These are phyloP conservation scores for Pseudomassariella vexata DNA, from an alignment of 2,329 filamentous ascomycete genomes.

Conservation along the genomic window DNA sequence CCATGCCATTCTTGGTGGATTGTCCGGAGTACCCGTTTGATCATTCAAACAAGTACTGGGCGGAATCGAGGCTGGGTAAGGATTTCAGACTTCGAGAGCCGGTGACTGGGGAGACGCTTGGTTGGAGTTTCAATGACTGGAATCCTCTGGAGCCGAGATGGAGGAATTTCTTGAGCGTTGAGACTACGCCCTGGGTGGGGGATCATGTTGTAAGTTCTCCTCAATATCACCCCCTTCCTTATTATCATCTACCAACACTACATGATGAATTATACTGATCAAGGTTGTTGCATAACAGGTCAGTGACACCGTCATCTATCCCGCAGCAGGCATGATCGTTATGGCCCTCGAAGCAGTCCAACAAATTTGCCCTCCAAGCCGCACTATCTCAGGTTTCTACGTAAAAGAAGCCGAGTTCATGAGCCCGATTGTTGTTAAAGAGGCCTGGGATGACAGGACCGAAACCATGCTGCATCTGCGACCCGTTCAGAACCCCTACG, in stretches of 20 bases:
- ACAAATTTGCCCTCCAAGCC: slow-evolving; percentile 14
- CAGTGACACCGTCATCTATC: slow-evolving; percentile 23
- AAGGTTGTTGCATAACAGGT: slow-evolving; percentile 19
- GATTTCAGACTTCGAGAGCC: slow-evolving; percentile 21
- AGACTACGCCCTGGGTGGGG: slow-evolving; percentile 37
- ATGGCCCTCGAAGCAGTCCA: slow-evolving; percentile 32
- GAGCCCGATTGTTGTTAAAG: slow-evolving; percentile 23
- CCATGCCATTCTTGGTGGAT: slow-evolving; percentile 18
- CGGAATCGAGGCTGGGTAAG: slow-evolving; percentile 21
- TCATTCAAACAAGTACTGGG: slow-evolving; percentile 27
- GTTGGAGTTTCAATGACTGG: slow-evolving; percentile 16
- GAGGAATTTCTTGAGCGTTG: slow-evolving; percentile 36
- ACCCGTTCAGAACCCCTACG: slow-evolving; percentile 15
- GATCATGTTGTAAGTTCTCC: slow-evolving; percentile 39
- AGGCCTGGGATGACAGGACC: slow-evolving; percentile 20
- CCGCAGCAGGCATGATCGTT: slow-evolving; percentile 28
- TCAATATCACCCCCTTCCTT: neutral
- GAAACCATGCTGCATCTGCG: slow-evolving; percentile 25
- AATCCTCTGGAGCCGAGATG: slow-evolving; percentile 28
- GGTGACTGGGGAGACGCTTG: slow-evolving; percentile 22
- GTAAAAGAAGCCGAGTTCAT: slow-evolving; percentile 24
- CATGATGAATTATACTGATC: too few species aligned
- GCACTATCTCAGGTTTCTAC: slow-evolving; percentile 17
- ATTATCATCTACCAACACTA: too few species aligned
- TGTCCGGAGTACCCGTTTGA: slow-evolving; percentile 32